These are phyloP conservation scores for Candida anutae DNA, from an alignment of 1,139 yeast genomes.

Conservation along the genomic window DNA sequence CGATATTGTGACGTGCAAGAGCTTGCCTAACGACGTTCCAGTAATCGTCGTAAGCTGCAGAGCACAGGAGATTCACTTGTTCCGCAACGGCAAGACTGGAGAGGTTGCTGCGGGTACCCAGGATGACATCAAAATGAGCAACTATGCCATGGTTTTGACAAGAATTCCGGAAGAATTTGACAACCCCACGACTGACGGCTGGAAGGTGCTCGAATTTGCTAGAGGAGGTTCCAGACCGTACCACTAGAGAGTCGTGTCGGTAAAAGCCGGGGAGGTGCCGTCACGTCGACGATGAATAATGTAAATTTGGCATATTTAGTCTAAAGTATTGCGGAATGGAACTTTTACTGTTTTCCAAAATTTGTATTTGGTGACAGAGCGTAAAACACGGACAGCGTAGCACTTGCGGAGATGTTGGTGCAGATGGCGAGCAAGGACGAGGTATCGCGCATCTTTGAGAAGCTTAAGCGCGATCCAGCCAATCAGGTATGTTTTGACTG, in stretches of 20 bases:
- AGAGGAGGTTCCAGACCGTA: constrained; percentile 90
- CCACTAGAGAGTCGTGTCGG: constrained; percentile 50
- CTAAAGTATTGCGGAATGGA: no score
- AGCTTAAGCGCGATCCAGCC: constrained; percentile 57
- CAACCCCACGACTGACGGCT: constrained; percentile 88
- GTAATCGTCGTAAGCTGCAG: constrained; percentile 92
- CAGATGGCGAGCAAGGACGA: constrained; percentile 54
- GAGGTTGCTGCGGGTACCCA: constrained; percentile 96
- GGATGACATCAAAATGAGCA: constrained; percentile 84
- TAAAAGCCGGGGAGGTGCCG: no score
- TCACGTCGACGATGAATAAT: no score
- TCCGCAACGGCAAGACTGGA: constrained; percentile 84
- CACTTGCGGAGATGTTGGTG: constrained; percentile 6
- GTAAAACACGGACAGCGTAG: no score
- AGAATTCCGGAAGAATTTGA: constrained; percentile 89
- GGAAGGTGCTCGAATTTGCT: constrained; percentile 94
- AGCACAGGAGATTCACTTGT: constrained; percentile 92
- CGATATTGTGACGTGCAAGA: constrained; percentile 82
- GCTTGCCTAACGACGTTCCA: constrained; percentile 83
- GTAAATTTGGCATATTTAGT: no score
- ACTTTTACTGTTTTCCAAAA: no score
- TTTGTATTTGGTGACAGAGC: no score
- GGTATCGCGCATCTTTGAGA: constrained; percentile 48
- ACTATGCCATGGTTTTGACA: constrained; percentile 94
- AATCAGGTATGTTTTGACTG: constrained; percentile 76